Evolutionary conservation across 352 stramenopile genomes (phyloP).

Genomic region (Pythium monospermum): DNA sequence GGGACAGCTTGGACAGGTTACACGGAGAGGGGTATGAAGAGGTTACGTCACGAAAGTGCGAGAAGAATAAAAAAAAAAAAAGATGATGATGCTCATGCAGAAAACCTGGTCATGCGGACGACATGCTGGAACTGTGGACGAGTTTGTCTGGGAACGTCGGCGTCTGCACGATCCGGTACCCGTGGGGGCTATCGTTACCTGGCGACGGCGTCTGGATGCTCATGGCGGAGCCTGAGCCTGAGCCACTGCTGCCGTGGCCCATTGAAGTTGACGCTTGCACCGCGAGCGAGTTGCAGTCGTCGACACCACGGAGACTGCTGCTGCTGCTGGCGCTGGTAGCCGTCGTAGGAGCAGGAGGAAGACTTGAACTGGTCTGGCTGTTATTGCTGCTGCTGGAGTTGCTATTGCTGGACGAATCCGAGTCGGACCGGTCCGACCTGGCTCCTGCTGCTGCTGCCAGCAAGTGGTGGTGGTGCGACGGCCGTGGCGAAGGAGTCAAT

Average conservation of each 20-base stretch:
- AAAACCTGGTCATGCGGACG: slow-evolving; percentile 29
- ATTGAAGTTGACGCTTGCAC: slow-evolving; percentile 6
- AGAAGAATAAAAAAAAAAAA: no score
- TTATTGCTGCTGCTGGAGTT: no score
- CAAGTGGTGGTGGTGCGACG: slow-evolving; percentile 1
- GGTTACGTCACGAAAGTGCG: slow-evolving; percentile 35
- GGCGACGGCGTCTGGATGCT: slow-evolving; percentile 25
- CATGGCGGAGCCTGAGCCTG: slow-evolving; percentile 3
- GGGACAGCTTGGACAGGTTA: slow-evolving; percentile 4
- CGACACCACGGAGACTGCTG: no score
- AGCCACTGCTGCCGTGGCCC: slow-evolving; percentile 3
- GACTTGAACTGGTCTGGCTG: no score
- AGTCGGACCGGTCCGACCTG: slow-evolving; percentile 8
- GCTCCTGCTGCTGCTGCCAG: no score
- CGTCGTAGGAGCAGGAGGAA: no score
- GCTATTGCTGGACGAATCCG: no score
- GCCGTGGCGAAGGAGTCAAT: slow-evolving; percentile 12
- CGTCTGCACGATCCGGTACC: slow-evolving; percentile 59
- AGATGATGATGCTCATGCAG: no score
- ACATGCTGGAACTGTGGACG: neutral
- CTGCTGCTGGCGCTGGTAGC: slow-evolving; percentile 5
- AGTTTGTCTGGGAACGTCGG: slow-evolving; percentile 57
- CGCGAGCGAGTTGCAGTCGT: slow-evolving; percentile 6
- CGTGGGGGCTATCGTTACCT: slow-evolving; percentile 26
- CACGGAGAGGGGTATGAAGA: slow-evolving; percentile 10